phyloP scores from a whole-genome alignment of 257 asterid genomes.

The Salvia rosmarinus region DNA sequence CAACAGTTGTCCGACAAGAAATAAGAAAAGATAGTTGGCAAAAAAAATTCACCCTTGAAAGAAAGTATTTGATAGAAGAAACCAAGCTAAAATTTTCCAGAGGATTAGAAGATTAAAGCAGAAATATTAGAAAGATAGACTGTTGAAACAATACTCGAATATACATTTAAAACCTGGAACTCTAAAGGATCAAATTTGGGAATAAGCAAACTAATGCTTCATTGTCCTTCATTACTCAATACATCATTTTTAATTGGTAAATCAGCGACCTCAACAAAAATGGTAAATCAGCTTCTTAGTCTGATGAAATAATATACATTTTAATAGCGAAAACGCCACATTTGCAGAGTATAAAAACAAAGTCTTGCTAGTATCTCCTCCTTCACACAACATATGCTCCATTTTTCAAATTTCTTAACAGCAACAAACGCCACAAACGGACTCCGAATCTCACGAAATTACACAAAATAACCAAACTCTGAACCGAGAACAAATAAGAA shows the following conservation, averaged over 20 bases:
- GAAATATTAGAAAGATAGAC: background rate
- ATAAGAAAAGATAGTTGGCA: constrained; percentile 11
- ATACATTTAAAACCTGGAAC: background rate
- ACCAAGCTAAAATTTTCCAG: constrained; percentile 23
- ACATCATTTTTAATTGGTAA: background rate
- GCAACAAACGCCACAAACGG: background rate
- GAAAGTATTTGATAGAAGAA: background rate
- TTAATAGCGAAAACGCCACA: background rate
- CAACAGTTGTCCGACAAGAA: constrained; percentile 2
- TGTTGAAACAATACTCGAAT: constrained; percentile 7
- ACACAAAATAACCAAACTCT: background rate
- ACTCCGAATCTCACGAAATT: constrained; percentile 8
- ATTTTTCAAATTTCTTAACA: background rate
- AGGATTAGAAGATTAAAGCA: background rate
- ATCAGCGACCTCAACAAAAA: too few relatives aligned
- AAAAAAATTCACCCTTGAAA: background rate
- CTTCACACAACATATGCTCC: constrained; percentile 1
- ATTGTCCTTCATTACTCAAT: background rate
- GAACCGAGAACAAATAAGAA: background rate
- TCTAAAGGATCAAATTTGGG: background rate
- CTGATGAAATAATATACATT: background rate
- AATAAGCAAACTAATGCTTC: constrained; percentile 18
- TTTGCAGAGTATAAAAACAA: background rate
- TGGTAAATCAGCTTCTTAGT: background rate
- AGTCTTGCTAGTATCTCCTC: constrained; percentile 17